Percentiles rank a stretch among this genome's conserved stretches.
These are phyloP conservation scores for Tolypocladium capitatum DNA, from an alignment of 2,329 filamentous ascomycete genomes.

Conservation along the genomic window DNA sequence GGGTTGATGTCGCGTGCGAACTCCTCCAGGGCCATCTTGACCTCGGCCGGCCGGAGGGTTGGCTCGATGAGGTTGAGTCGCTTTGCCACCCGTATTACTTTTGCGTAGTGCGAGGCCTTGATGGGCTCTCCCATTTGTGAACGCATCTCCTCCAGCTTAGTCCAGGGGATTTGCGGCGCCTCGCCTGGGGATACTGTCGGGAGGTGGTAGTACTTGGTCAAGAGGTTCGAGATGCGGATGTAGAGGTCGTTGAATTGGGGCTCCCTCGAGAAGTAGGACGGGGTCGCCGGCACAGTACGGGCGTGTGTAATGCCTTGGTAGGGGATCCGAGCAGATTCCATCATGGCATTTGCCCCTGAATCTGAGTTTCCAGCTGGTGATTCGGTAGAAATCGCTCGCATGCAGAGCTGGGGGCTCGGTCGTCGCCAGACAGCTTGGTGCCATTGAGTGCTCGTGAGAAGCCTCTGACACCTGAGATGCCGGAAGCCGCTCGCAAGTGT, in stretches of 20 bases:
- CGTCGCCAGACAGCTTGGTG: constrained; percentile 12
- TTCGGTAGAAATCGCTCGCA: constrained; percentile 12
- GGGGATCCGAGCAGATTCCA: constrained; percentile 14
- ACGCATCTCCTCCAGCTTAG: constrained; percentile 64
- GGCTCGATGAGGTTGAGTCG: constrained; percentile 78
- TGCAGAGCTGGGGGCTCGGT: constrained; percentile 11
- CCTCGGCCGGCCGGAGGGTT: constrained; percentile 55
- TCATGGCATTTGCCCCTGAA: constrained; percentile 5
- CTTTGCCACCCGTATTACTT: constrained; percentile 62
- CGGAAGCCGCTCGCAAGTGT: constrained; percentile 20
- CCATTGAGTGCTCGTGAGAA: constrained; percentile 16
- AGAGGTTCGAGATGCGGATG: constrained; percentile 57
- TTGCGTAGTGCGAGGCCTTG: constrained; percentile 64
- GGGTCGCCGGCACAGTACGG: constrained; percentile 69
- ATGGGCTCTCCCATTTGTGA: constrained; percentile 57
- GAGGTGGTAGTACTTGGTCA: constrained; percentile 58
- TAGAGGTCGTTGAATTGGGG: constrained; percentile 78
- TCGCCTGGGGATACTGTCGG: constrained; percentile 54
- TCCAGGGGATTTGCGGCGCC: constrained; percentile 67
- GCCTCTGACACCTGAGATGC: constrained; percentile 21
- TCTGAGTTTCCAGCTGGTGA: constrained; percentile 5
- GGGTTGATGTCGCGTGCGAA: constrained; percentile 69
- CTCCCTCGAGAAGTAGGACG: constrained; percentile 88
- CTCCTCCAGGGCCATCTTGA: constrained; percentile 47
- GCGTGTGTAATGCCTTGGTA: constrained; percentile 34